Evolutionary conservation across 805 yeast genomes (phyloP), one percentile per base, ranked within the genome.

Genomic region (Yarrowia keelungensis): DNA sequence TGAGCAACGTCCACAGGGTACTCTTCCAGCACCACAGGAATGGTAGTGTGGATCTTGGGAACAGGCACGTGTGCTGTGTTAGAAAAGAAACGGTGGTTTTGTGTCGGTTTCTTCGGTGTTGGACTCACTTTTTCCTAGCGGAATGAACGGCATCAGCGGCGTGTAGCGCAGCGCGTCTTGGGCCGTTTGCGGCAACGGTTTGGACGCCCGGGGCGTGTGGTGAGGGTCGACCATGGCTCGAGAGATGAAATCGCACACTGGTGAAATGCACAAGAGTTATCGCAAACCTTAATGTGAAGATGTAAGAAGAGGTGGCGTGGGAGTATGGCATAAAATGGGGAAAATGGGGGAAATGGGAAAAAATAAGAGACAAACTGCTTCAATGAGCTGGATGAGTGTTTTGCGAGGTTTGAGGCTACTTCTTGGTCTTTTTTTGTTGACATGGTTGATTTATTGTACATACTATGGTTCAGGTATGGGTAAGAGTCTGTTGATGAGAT

Each of bases 1-100:
- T 43, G 45, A 2, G 65, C 49, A 41, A 45, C 51, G 32, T 59
- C 65, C 11, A 16, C 51, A 12, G 65, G 65, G 14, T 43, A 59
- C 46, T 59, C 65, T 19, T 59, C 65, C 42, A 59, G 42, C 41
- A 59, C 65, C 42, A 59, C 65, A 1, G 65, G 65, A 8, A 59
- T 59, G 5, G 65, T 59, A 2, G 50, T 43, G 45, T 59, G 65
- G 16, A 59, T 59, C 19, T 12, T 3, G 4, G 65, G 65, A 2
- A 16, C 32, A 19, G 65, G 51, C 26, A 45, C 32, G 32, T 43
- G 65, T 2, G 41, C 65, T 59, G 45, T 43, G 65, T 59, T 59
- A 59, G 59, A n/a, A 14, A 2, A 4, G 35, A 45, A 16, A 45
- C 8, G 15, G 10, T 19, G 42, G 11, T 7, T 5, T 12, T 5